Percentiles rank a stretch among this genome's conserved stretches.
These are phyloP conservation scores for Claviceps africana DNA, from an alignment of 2,329 filamentous ascomycete genomes.

Conservation along the genomic window DNA sequence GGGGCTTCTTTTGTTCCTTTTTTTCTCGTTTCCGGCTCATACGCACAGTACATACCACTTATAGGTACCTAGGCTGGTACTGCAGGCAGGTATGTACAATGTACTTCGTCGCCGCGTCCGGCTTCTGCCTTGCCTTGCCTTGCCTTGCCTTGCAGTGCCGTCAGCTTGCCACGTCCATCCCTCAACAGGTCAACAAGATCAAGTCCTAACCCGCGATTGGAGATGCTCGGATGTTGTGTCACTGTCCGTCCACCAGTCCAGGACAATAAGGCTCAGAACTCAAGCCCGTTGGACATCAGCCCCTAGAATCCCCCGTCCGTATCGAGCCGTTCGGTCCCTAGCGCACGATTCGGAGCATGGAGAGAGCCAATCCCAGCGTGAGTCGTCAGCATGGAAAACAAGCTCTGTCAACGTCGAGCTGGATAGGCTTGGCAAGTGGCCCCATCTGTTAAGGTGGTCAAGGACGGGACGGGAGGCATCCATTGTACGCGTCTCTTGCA, in stretches of 20 bases:
- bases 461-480: background rate
- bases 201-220: background rate
- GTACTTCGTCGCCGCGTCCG: background rate
- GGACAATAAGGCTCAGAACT: background rate
- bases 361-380: background rate
- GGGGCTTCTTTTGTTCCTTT: background rate
- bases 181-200: background rate
- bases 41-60: background rate
- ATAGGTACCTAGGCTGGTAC: too few species aligned
- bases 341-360: background rate
- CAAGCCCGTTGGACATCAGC: background rate
- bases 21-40: background rate
- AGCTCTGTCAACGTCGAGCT: background rate
- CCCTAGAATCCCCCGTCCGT: background rate
- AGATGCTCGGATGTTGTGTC: background rate
- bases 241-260: background rate
- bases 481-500: background rate
- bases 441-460: background rate
- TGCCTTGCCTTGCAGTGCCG: background rate
- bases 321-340: background rate
- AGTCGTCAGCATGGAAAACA: background rate
- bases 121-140: background rate
- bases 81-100: too few species aligned
- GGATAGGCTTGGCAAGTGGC: background rate
- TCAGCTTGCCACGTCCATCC: background rate